Base-by-base conservation (phyloP, 495 filamentous ascomycete species). In the Annulohypoxylon nitens region DNA sequence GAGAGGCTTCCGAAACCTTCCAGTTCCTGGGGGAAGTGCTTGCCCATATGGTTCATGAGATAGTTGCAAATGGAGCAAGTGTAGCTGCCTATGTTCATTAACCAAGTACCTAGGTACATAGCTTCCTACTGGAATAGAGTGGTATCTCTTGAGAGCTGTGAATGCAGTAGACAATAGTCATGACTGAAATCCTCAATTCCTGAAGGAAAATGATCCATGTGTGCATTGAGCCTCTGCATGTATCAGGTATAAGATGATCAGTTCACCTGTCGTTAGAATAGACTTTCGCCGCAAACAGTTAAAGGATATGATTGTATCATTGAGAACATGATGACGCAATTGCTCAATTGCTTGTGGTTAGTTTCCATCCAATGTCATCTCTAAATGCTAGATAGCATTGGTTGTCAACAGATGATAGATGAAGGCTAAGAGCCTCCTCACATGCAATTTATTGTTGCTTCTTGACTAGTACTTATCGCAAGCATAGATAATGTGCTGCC, bases 11-110 rank as follows among this genome's bases (percentile, higher is more conserved):
- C 67, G 2, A 59, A 50, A 10, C 39, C 43, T 11, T 30, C 1
- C 30, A 14, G 16, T 9, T 8, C 30, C 5, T 14, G 12, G 41
- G 41, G 41, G 41, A n/a, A 45, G 41, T 45, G 30, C 30, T 30
- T 30, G 30, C 5, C 0, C 30, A 30, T 39, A 11, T 45, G 14
- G 41, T 39, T 39, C 36, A 14, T 47, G 67, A 61, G 41, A 41
- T 45, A 33, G 18, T 45, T 64, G 53, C 50, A 61, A 60, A 59
- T 70, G 64, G 33, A 54, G 26, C 4, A 7, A 23, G 43, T 47
- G 43, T 11, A 34, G 55, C 30, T 8, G 8, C 23, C 36, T 9
- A n/a, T 18, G 9, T 26, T 37, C 20, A 39, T 39, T 30, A 6
- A 30, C 5, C 39, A 39, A 12, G 36, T 39, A 39, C 9, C 14